Evolutionary conservation across 768 basidiomycete genomes (phyloP).

Genomic region (Suillus weaverae): DNA sequence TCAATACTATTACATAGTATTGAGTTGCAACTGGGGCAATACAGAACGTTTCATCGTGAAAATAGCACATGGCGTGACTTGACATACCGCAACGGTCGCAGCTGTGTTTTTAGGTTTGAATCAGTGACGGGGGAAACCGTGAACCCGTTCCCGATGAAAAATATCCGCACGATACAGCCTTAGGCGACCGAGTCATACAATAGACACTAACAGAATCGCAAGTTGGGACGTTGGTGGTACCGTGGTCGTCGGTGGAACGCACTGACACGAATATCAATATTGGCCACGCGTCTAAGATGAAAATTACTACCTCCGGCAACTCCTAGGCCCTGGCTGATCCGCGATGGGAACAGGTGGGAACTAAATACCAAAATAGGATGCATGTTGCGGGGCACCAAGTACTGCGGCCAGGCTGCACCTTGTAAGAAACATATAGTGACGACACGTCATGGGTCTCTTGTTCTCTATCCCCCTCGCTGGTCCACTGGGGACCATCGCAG

Average conservation of each 20-base stretch:
- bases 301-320: too few relatives aligned
- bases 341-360: neutral
- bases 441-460: slow-evolving; percentile 63
- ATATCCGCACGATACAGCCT: too few relatives aligned
- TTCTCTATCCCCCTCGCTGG: slow-evolving; percentile 74
- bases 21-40: neutral
- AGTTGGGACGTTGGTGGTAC: too few relatives aligned
- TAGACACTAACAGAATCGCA: too few relatives aligned
- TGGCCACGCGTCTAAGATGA: too few relatives aligned
- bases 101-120: neutral
- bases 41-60: neutral
- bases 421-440: neutral
- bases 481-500: slow-evolving; percentile 65
- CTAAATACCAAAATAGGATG: neutral
- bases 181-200: too few relatives aligned
- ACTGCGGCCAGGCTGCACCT: neutral
- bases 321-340: too few relatives aligned
- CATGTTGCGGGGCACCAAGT: neutral
- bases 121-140: neutral
- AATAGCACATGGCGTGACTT: too few relatives aligned
- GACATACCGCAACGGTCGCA: neutral
- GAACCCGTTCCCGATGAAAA: neutral
- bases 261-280: too few relatives aligned
- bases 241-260: too few relatives aligned
- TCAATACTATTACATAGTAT: neutral